phyloP scores from a whole-genome alignment of 1,139 yeast species.

The Saccharomyces hybrid region DNA sequence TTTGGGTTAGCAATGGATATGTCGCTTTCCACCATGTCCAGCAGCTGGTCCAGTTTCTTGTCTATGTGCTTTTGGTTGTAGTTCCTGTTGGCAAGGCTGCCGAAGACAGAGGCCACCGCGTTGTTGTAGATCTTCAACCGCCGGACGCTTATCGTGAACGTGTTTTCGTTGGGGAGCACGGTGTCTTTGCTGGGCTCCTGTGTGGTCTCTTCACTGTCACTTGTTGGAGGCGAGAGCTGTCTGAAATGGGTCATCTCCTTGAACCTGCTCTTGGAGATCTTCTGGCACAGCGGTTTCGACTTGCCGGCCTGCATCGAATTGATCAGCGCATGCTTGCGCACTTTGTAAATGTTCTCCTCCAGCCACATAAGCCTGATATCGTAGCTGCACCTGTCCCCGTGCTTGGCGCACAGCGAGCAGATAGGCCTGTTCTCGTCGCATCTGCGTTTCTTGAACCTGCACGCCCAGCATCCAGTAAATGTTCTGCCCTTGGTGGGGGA shows the following conservation, averaged over 20 bases:
- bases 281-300: neutral
- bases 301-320: neutral
- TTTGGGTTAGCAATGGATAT: neutral
- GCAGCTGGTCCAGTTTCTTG: constrained; percentile 12
- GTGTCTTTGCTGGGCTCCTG: constrained; percentile 2
- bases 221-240: constrained; percentile 9
- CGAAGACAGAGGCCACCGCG: constrained; percentile 20
- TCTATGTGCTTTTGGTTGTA: constrained; percentile 22
- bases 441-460: constrained; percentile 26
- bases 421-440: constrained; percentile 25
- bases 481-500: constrained; percentile 15
- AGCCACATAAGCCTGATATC: constrained; percentile 28
- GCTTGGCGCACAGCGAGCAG: constrained; percentile 22
- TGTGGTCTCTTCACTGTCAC: neutral
- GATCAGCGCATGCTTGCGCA: constrained; percentile 3
- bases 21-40: constrained; percentile 15
- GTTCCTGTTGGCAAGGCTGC: constrained; percentile 8
- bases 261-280: neutral
- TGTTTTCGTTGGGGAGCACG: constrained; percentile 2
- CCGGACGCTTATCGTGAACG: constrained; percentile 27
- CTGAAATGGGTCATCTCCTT: constrained; percentile 6
- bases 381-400: constrained; percentile 23
- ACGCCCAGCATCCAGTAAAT: constrained; percentile 31
- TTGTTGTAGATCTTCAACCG: constrained; percentile 28
- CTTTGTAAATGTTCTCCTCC: constrained; percentile 17